Evolutionary conservation across 345 rosid genomes (phyloP).

Genomic region (Salix viminalis): DNA sequence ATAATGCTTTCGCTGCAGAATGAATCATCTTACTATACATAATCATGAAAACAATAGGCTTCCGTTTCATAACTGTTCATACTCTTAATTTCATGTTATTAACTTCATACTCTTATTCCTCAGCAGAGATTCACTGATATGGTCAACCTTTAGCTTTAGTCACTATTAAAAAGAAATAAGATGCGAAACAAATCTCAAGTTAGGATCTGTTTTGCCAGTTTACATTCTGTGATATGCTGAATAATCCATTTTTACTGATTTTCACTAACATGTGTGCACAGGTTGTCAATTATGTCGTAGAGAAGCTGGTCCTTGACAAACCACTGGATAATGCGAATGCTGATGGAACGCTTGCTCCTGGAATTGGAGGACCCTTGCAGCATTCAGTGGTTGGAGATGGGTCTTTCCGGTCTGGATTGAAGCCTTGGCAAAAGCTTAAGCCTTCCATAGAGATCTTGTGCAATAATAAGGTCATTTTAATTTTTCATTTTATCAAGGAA

Average conservation of each 20-base stretch:
- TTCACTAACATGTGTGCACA: constrained; percentile 29
- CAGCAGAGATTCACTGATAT: not conserved
- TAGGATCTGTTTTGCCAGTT: not conserved
- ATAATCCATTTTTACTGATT: not conserved
- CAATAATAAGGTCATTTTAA: constrained; percentile 81
- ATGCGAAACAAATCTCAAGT: not conserved
- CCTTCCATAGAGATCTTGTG: constrained; percentile 90
- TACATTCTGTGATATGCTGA: not conserved
- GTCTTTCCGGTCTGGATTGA: constrained; percentile 57
- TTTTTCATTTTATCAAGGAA: not conserved
- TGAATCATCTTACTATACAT: not conserved
- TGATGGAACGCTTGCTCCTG: constrained; percentile 61
- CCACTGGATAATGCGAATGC: constrained; percentile 52
- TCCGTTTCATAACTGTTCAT: not conserved
- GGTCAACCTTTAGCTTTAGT: not conserved
- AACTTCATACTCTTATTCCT: not conserved
- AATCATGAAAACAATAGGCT: not conserved
- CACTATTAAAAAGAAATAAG: not conserved
- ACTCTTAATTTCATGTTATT: not conserved
- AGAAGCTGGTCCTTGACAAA: constrained; percentile 86
- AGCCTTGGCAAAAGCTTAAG: constrained; percentile 72
- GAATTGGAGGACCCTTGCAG: constrained; percentile 58
- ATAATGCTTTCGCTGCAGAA: not conserved
- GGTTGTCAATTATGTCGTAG: constrained; percentile 93
- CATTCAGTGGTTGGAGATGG: constrained; percentile 65